Evolutionary conservation across 163 green algal genomes (phyloP).

Genomic region (Scenedesmus sp.): DNA sequence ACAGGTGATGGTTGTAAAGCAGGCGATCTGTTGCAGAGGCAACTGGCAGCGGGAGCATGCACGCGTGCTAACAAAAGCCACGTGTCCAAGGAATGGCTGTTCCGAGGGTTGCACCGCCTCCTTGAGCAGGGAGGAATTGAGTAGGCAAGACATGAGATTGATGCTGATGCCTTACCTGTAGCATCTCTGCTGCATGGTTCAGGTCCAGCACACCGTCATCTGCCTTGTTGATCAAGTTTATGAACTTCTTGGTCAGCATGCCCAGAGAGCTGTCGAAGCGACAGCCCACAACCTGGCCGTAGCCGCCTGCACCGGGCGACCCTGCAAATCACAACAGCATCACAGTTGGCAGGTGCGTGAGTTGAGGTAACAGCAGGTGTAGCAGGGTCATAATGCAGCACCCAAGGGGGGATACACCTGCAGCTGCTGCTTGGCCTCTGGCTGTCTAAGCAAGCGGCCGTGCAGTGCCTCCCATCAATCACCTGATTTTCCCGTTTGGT

Average conservation of each 20-base stretch:
- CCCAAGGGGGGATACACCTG: neutral
- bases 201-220: constrained; percentile 89
- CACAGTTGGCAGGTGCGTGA: neutral
- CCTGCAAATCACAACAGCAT: neutral
- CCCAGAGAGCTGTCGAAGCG: constrained; percentile 87
- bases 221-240: constrained; percentile 88
- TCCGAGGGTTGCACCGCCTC: too few relatives aligned
- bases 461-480: neutral
- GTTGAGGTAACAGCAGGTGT: neutral
- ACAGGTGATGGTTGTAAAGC: neutral
- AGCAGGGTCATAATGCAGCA: constrained; percentile 10
- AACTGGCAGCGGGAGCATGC: neutral
- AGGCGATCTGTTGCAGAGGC: neutral
- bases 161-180: constrained; percentile 68
- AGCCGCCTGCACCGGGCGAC: constrained; percentile 8
- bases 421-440: neutral
- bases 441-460: constrained; percentile 10
- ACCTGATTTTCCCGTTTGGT: constrained; percentile 42
- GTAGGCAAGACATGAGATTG: neutral
- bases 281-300: constrained; percentile 53
- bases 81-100: too few relatives aligned
- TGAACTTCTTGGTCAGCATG: constrained; percentile 95
- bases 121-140: neutral
- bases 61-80: neutral
- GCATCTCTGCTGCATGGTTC: constrained; percentile 88